phyloP scores from a whole-genome alignment of 345 rosid species.

The Gossypium bickii region DNA sequence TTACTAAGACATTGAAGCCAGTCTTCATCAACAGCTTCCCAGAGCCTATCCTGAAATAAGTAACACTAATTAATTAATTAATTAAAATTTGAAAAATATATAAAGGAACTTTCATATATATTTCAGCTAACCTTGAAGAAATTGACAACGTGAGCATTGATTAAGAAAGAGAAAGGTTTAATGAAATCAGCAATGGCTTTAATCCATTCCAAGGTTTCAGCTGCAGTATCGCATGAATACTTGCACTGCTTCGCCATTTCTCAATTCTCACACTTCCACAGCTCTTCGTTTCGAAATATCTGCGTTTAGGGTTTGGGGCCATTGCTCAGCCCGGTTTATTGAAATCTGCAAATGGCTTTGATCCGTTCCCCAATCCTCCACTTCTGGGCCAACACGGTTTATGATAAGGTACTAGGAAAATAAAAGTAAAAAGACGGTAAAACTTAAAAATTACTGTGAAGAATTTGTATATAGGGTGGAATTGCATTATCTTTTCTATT shows the following conservation, averaged over 20 bases:
- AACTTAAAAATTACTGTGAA: no score
- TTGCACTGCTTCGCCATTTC: conserved; percentile 21
- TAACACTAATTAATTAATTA: not conserved
- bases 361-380: conserved; percentile 47
- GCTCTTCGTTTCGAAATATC: not conserved
- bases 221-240: conserved; percentile 58
- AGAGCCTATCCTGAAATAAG: conserved; percentile 47
- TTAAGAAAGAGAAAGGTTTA: conserved; percentile 46
- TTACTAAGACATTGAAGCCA: conserved; percentile 71
- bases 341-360: conserved; percentile 50
- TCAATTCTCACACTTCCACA: not conserved
- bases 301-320: not conserved
- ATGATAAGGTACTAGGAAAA: not conserved
- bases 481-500: no score
- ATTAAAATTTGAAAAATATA: not conserved
- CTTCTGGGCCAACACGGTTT: not conserved
- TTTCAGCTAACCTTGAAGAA: conserved; percentile 50
- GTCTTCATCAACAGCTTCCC: conserved; percentile 69
- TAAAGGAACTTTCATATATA: no score
- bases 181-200: conserved; percentile 57
- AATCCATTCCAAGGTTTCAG: conserved; percentile 71
- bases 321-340: conserved; percentile 36
- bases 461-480: accelerated
- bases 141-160: conserved; percentile 71
- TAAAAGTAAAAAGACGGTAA: no score